These are phyloP conservation scores for Backusella westeae DNA, from an alignment of 192 early-diverging fungal genomes.

Conservation along the genomic window DNA sequence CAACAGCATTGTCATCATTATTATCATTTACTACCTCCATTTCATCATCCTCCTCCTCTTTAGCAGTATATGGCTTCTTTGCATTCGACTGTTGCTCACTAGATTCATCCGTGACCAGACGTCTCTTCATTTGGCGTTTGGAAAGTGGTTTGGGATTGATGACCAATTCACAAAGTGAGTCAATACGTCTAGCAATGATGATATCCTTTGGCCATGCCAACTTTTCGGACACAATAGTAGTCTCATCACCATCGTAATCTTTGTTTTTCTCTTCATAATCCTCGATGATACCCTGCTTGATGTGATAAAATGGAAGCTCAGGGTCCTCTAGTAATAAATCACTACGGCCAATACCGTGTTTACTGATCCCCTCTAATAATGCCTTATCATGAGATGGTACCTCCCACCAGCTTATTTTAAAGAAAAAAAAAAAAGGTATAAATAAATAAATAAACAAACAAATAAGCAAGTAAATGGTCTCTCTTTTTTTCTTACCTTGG, in stretches of 20 bases:
- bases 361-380: slow-evolving; percentile 66
- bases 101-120: background rate
- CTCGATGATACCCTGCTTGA: slow-evolving; percentile 32
- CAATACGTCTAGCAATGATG: slow-evolving; percentile 50
- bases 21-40: background rate
- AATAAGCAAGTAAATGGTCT: background rate
- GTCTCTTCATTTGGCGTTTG: slow-evolving; percentile 31
- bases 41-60: background rate
- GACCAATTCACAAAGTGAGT: slow-evolving; percentile 50
- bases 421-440: background rate
- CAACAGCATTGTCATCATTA: background rate
- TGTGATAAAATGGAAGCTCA: slow-evolving; percentile 49
- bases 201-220: slow-evolving; percentile 54
- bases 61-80: background rate
- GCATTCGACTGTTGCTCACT: background rate
- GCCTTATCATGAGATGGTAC: slow-evolving; percentile 61
- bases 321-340: slow-evolving; percentile 65
- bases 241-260: slow-evolving; percentile 12
- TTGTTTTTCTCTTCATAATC: slow-evolving; percentile 14
- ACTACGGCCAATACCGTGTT: slow-evolving; percentile 63
- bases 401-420: slow-evolving; percentile 63
- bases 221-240: slow-evolving; percentile 33
- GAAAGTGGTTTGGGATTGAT: slow-evolving; percentile 44
- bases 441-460: background rate
- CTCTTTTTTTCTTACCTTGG: slow-evolving; percentile 29